Base-by-base conservation (phyloP, 108 stramenopile genomes). In the Skeletonema menzelii region DNA sequence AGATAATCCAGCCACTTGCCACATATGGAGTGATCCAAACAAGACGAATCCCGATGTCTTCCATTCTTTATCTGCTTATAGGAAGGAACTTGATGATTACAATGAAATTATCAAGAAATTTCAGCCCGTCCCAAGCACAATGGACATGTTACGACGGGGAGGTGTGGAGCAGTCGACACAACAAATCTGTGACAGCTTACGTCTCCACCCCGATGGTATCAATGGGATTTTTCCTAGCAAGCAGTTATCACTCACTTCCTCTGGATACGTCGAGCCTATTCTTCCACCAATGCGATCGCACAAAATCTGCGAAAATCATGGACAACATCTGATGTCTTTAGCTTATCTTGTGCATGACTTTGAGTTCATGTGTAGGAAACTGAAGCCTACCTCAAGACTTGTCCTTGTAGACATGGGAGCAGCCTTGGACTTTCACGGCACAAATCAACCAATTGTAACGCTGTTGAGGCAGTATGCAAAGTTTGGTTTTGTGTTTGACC, bases 391-490 rank as follows among this genome's bases (percentile, higher is more conserved):
- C 31, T 78, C 82, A 17, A 47, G 67, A 8, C 76, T 65, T 15
- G 75, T 89, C 5, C 75, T 91, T 22, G 40, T 91, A 1, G 91
- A 91, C 60, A 78, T 91, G 81, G 91, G 91, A 1, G 86, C 91
- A 13, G 72, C 87, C 0, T 65, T 91, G 4, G 69, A 67, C 4
- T 85, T 87, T 73, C 87, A 91, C 59, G 32, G 63, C 0, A 57
- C 49, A 1, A 30, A 28, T 10, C 20, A 24, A 0, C 91, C 86
- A 1, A 59, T 70, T 12, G 31, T 84, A 5, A 66, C 60, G 11
- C 49, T 91, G 5, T 32, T 78, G 14, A 10, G 59, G 11, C 26
- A 77, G n/a, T 89, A 82, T 44, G 30, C 80, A 26, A 73, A 76
- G 24, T 87, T 87, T 75, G 91, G 87, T 2, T 80, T 91, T 69